phyloP scores from a whole-genome alignment of 108 stramenopile genomes.

The Skeletonema costatum region DNA sequence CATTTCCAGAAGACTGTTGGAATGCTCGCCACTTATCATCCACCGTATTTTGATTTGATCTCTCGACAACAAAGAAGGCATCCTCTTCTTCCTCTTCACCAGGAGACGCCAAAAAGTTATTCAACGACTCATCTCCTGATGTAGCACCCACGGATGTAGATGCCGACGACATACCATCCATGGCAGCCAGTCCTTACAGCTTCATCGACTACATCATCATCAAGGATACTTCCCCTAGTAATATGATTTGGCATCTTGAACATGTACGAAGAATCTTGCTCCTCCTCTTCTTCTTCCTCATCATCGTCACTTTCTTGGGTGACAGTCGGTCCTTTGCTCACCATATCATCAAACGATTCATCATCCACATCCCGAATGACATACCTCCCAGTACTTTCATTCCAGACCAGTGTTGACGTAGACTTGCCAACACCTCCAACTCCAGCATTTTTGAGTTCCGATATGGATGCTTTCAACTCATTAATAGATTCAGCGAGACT shows the following conservation, averaged over 20 bases:
- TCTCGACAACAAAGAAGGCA: constrained; percentile 33
- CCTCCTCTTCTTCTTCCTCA: not conserved
- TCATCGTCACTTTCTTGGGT: not conserved
- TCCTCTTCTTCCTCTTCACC: constrained; percentile 11
- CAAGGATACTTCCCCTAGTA: constrained; percentile 14
- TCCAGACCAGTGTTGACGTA: constrained; percentile 39
- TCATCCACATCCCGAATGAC: constrained; percentile 42
- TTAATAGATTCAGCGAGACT: constrained; percentile 6
- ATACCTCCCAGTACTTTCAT: constrained; percentile 34
- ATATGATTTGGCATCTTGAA: constrained; percentile 10
- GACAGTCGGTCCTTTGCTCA: not conserved
- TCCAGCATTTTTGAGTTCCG: constrained; percentile 36
- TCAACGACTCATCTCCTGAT: constrained; percentile 1
- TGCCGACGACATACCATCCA: constrained; percentile 30
- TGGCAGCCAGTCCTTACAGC: constrained; percentile 29
- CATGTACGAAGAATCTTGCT: not conserved
- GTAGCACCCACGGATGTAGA: constrained; percentile 21
- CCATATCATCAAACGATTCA: constrained; percentile 27
- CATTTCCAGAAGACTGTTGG: constrained; percentile 2
- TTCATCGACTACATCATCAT: constrained; percentile 41
- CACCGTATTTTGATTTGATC: not conserved
- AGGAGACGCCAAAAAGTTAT: not conserved
- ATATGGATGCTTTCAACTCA: constrained; percentile 39
- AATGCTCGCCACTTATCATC: constrained; percentile 35
- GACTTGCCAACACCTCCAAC: constrained; percentile 31